A percentile compares a stretch with the other conserved stretches of the same genome.
Conservation (phyloP, 2,329 filamentous ascomycete genomes). For the Phoma herbarum region DNA sequence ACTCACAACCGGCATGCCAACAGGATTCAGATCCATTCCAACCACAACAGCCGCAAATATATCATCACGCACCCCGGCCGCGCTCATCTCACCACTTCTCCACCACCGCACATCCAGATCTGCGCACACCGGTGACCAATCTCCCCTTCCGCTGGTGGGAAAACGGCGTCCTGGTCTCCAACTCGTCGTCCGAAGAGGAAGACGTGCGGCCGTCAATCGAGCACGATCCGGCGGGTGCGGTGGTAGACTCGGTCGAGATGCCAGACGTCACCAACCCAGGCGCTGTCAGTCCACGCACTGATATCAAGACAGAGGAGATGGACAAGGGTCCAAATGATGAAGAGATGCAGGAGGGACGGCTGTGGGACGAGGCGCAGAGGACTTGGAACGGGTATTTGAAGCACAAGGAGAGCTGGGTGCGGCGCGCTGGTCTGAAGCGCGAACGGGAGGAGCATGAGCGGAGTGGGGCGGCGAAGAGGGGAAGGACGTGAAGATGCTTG, state of each 20-base stretch:
- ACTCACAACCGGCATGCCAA: too few relatives aligned
- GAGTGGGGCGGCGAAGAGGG: too few relatives aligned
- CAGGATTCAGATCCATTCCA: too few relatives aligned
- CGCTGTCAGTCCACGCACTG: neutral
- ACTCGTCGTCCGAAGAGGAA: neutral
- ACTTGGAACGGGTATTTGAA: neutral
- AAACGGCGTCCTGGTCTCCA: neutral
- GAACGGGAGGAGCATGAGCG: neutral
- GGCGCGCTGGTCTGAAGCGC: conserved; percentile 24
- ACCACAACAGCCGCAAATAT: neutral
- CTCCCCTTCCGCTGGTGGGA: neutral
- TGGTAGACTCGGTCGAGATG: neutral
- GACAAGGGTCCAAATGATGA: neutral
- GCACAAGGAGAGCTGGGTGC: conserved; percentile 27
- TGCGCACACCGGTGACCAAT: neutral
- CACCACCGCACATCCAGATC: neutral
- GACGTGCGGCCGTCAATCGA: neutral
- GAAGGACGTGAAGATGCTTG: neutral
- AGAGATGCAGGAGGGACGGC: neutral
- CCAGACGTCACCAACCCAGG: neutral
- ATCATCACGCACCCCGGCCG: neutral
- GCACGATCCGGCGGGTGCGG: neutral
- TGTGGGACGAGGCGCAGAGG: neutral
- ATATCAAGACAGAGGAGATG: neutral
- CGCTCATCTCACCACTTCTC: neutral